These are phyloP conservation scores for Trichosporon ovoides DNA, from an alignment of 1,284 basidiomycete genomes.

Conservation along the genomic window DNA sequence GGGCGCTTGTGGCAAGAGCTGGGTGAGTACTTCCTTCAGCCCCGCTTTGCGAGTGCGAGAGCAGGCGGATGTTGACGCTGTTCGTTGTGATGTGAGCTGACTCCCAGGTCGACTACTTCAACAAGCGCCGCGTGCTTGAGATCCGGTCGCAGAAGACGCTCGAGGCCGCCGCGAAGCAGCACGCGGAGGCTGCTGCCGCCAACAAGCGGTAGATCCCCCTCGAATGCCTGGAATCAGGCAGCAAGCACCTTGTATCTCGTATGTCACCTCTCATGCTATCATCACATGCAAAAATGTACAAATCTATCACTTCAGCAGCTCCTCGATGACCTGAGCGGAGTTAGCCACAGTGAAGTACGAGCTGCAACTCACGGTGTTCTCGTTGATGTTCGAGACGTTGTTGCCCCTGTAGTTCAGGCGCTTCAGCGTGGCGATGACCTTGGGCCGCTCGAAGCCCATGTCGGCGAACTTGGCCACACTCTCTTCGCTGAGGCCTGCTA, in stretches of 20 bases:
- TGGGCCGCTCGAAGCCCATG: slow-evolving; percentile 50
- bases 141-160: slow-evolving; percentile 46
- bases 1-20: slow-evolving; percentile 46
- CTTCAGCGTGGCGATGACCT: slow-evolving; percentile 74
- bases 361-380: slow-evolving; percentile 33
- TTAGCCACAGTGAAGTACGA: not conserved
- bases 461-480: slow-evolving; percentile 51
- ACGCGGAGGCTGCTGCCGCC: slow-evolving; percentile 18
- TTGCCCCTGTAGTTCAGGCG: slow-evolving; percentile 80
- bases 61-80: no score
- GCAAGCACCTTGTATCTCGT: slow-evolving; percentile 11
- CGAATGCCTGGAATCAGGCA: no score
- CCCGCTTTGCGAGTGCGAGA: no score
- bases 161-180: slow-evolving; percentile 37
- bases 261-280: slow-evolving; percentile 19
- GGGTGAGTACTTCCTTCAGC: no score
- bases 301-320: slow-evolving; percentile 36
- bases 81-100: no score
- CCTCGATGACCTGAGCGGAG: slow-evolving; percentile 39
- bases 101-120: slow-evolving; percentile 51
- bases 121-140: slow-evolving; percentile 50
- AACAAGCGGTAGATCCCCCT: no score
- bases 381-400: slow-evolving; percentile 45
- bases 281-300: slow-evolving; percentile 7
- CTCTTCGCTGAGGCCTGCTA: slow-evolving; percentile 51